phyloP scores from a whole-genome alignment of 805 yeast genomes.

The Ogataea populi-albae region DNA sequence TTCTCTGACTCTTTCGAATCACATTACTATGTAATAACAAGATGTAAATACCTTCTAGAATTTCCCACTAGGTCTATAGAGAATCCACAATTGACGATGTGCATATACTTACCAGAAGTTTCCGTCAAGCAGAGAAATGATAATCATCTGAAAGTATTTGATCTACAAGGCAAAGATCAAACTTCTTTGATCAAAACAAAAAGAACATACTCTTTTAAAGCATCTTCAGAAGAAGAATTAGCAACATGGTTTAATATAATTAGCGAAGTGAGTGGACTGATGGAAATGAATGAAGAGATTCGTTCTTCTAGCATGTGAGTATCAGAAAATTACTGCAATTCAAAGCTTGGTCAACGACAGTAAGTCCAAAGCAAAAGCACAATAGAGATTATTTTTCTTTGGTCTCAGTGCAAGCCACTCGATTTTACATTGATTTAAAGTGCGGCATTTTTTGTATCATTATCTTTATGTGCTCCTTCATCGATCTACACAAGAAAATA shows the following conservation, averaged over 20 bases:
- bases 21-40: conserved; percentile 47
- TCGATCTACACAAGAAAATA: no score
- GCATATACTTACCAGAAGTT: conserved; percentile 47
- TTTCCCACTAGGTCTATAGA: conserved; percentile 45
- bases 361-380: no score
- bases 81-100: conserved; percentile 41
- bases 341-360: conserved; percentile 1
- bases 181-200: conserved; percentile 29
- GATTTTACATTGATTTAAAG: no score
- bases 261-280: conserved; percentile 28
- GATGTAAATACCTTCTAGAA: conserved; percentile 43
- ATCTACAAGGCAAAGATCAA: conserved; percentile 43
- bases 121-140: conserved; percentile 31
- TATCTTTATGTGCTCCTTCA: no score
- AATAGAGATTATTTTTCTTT: no score
- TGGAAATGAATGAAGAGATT: conserved; percentile 3
- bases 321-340: no score
- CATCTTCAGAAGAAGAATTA: conserved; percentile 44
- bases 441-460: no score
- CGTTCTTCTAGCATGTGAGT: no score
- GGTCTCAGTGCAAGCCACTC: no score
- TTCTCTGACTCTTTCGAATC: conserved; percentile 41
- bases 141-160: conserved; percentile 38
- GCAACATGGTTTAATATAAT: conserved; percentile 43
- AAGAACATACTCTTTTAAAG: conserved; percentile 37